These are phyloP conservation scores for Saturnispora galanensis DNA, from an alignment of 805 yeast genomes.

Conservation along the genomic window DNA sequence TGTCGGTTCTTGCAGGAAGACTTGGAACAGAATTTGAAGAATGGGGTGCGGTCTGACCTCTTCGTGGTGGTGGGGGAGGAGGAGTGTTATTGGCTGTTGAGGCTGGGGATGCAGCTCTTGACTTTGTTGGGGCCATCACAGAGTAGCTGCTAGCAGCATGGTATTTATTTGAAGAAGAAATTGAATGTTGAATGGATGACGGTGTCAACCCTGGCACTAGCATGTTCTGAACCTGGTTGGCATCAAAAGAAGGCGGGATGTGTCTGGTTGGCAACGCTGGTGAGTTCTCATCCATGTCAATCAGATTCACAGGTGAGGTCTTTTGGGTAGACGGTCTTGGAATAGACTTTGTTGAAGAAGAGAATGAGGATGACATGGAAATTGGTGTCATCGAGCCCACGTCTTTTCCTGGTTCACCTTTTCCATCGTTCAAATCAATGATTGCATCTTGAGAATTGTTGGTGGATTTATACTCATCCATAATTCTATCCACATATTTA, in stretches of 20 bases:
- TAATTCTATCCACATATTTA: constrained; percentile 46
- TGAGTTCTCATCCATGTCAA: constrained; percentile 15
- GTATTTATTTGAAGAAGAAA: constrained; percentile 3
- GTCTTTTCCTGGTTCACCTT: constrained; percentile 9
- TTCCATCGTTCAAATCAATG: constrained; percentile 25
- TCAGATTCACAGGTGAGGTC: constrained; percentile 11
- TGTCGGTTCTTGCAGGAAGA: background rate
- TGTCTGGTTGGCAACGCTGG: constrained; percentile 14
- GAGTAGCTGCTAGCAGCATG: constrained; percentile 7
- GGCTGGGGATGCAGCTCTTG: constrained; percentile 21
- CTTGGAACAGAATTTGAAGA: background rate
- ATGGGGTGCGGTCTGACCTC: background rate
- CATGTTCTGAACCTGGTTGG: constrained; percentile 16
- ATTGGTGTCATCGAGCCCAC: constrained; percentile 10
- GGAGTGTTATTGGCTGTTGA: constrained; percentile 11
- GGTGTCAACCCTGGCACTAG: constrained; percentile 19
- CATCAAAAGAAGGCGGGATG: constrained; percentile 19
- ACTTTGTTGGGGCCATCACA: constrained; percentile 26
- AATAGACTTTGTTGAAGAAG: constrained; percentile 6
- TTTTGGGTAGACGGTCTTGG: constrained; percentile 12
- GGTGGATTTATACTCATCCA: constrained; percentile 41
- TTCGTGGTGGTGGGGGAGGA: constrained; percentile 26
- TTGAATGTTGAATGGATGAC: constrained; percentile 11
- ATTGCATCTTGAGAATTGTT: constrained; percentile 12
- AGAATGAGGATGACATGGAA: constrained; percentile 13